Base-by-base conservation (phyloP, 2,329 filamentous ascomycete species). In the Exophiala calicioides region DNA sequence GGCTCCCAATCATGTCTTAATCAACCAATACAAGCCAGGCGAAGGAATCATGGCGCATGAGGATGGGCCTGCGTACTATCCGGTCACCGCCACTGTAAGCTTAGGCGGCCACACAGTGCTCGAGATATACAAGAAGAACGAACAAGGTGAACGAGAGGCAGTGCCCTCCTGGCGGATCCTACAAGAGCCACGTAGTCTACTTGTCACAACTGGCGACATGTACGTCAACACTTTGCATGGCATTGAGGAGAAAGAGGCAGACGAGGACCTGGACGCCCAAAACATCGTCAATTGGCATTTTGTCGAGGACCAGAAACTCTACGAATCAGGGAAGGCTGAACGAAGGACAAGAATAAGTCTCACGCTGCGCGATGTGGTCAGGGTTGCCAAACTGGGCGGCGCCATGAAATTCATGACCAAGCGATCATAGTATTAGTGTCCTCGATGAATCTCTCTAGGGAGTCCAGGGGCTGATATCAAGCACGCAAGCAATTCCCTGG, bases 31-130 rank as follows among this genome's bases (percentile, higher is more conserved):
- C 66, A 76, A 77, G 1, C 82, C 88, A 0, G 88, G 88, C 2
- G 81, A 95, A 53, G 91, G 91, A n/a, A 97, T 97, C 57, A 95
- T 96, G 88, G 84, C 90, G 35, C 91, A 97, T 66, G 93, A 96
- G 74, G 91, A 98, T 65, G 93, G 91, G 1, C 72, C 79, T 6
- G 88, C 91, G 7, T 98, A 98, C 64, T 79, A 86, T 62, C 86
- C 86, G 1, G 82, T 94, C 10, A 91, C 96, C 9, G 93, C 89
- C 55, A 97, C 93, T 1, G 84, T 97, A 53, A 95, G 88, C 68
- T 71, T 98, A 5, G 88, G 88, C 0, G 81, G 81, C 7, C 81
- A 81, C 36, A 73, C 95, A 6, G 88, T 91, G 47, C 74, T 97
- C 40, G 84, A 95, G 58, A 72, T 97, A 10, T 82, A 86, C 64